phyloP scores from a whole-genome alignment of 2,329 filamentous ascomycete genomes.

The Coleophoma cylindrospora region DNA sequence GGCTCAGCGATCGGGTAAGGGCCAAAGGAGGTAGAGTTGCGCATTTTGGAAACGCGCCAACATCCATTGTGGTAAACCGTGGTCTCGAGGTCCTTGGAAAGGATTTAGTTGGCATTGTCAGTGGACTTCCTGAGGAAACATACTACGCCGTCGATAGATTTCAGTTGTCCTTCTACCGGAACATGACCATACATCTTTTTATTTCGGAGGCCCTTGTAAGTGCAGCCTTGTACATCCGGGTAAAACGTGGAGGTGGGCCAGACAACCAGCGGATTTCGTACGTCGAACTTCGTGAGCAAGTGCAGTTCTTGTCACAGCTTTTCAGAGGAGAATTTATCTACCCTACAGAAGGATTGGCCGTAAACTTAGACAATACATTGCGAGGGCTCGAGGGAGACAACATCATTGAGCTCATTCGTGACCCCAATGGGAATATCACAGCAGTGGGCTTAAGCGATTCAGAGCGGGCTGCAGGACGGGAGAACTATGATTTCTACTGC shows the following conservation, averaged over 20 bases:
- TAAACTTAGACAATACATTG: constrained; percentile 79
- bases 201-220: constrained; percentile 90
- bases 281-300: constrained; percentile 68
- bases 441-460: constrained; percentile 69
- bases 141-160: constrained; percentile 95
- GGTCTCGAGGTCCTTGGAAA: constrained; percentile 89
- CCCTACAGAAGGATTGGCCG: constrained; percentile 73
- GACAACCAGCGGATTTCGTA: constrained; percentile 75
- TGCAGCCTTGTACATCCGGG: constrained; percentile 81
- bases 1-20: constrained; percentile 77
- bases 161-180: constrained; percentile 95
- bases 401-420: constrained; percentile 64
- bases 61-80: constrained; percentile 78
- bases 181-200: constrained; percentile 99
- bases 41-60: constrained; percentile 79
- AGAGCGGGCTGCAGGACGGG: constrained; percentile 74
- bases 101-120: constrained; percentile 75
- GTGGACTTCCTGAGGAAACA: constrained; percentile 80
- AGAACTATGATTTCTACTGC: constrained; percentile 98
- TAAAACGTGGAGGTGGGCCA: constrained; percentile 87
- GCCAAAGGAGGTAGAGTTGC: constrained; percentile 89
- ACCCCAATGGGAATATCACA: constrained; percentile 49
- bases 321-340: constrained; percentile 98
- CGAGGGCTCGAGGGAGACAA: constrained; percentile 71
- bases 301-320: constrained; percentile 84